A percentile compares a stretch with the other conserved stretches of the same genome.
phyloP scores from a whole-genome alignment of 495 filamentous ascomycete species.

The Neurospora terricola region DNA sequence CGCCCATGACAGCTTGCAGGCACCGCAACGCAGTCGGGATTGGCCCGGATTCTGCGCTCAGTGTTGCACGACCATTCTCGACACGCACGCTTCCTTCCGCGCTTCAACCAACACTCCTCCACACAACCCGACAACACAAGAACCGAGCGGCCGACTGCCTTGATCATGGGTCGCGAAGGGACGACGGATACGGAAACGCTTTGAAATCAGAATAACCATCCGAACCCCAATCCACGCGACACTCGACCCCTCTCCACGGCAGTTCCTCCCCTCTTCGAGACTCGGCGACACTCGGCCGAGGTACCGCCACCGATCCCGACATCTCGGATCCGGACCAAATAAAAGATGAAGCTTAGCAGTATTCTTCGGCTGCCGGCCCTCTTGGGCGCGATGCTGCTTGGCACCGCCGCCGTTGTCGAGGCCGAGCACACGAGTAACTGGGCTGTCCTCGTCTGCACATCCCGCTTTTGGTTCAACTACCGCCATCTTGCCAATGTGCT shows the following conservation, averaged over 20 bases:
- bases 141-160: neutral
- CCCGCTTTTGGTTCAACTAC: conserved; percentile 99
- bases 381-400: conserved; percentile 33
- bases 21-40: neutral
- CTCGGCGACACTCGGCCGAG: neutral
- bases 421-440: conserved; percentile 95
- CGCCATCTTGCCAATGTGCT: conserved; percentile 96
- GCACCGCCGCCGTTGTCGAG: conserved; percentile 27
- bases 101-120: neutral
- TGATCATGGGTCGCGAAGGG: neutral
- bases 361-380: conserved; percentile 32
- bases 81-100: neutral
- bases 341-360: conserved; percentile 28
- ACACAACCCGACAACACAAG: neutral
- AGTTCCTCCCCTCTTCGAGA: neutral
- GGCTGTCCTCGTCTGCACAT: conserved; percentile 97
- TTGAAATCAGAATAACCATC: neutral
- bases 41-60: neutral
- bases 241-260: neutral
- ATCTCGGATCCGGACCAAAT: neutral
- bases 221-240: neutral
- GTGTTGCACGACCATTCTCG: neutral
- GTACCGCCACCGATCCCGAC: neutral
- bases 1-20: neutral
- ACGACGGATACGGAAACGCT: neutral